Evolutionary conservation across 2,329 filamentous ascomycete genomes (phyloP).

Genomic region (Penicillium sp.): DNA sequence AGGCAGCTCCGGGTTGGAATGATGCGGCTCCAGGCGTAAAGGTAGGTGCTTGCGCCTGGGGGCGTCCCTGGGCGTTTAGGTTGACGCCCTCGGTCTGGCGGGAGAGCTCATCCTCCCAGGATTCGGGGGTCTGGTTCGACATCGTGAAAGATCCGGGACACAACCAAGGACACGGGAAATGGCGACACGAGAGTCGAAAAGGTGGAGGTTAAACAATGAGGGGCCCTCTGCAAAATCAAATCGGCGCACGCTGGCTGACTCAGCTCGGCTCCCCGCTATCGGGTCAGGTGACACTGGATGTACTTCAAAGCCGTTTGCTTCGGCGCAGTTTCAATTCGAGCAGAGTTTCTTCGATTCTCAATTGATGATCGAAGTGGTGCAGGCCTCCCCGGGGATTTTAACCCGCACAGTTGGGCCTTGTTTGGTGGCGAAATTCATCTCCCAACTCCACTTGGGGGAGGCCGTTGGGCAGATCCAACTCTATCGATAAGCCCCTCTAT

Average conservation of each 20-base stretch:
- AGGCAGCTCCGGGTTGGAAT: slow-evolving; percentile 69
- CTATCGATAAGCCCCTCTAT: slow-evolving; percentile 28
- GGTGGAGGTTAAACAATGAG: slow-evolving; percentile 28
- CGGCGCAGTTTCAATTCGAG: too few relatives aligned
- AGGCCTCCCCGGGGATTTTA: neutral
- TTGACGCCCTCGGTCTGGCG: slow-evolving; percentile 78
- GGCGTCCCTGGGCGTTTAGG: slow-evolving; percentile 58
- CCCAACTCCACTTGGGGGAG: neutral
- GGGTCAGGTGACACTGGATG: slow-evolving; percentile 17
- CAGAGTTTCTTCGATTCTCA: neutral
- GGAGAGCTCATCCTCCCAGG: slow-evolving; percentile 91
- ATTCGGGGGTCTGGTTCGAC: slow-evolving; percentile 78
- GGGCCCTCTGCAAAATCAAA: slow-evolving; percentile 29
- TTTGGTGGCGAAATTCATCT: slow-evolving; percentile 1
- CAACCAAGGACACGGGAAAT: slow-evolving; percentile 26
- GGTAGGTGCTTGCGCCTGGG: slow-evolving; percentile 53
- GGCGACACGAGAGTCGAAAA: slow-evolving; percentile 27
- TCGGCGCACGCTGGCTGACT: slow-evolving; percentile 27
- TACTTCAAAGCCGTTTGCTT: neutral
- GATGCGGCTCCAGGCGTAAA: slow-evolving; percentile 68
- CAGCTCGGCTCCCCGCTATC: slow-evolving; percentile 26
- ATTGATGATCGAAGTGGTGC: neutral
- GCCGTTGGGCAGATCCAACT: slow-evolving; percentile 19
- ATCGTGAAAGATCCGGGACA: slow-evolving; percentile 55
- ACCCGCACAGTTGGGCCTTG: neutral